Percentiles rank a stretch among this genome's conserved stretches.
Conservation (phyloP, 768 basidiomycete species). For the Hysterangium stoloniferum region DNA sequence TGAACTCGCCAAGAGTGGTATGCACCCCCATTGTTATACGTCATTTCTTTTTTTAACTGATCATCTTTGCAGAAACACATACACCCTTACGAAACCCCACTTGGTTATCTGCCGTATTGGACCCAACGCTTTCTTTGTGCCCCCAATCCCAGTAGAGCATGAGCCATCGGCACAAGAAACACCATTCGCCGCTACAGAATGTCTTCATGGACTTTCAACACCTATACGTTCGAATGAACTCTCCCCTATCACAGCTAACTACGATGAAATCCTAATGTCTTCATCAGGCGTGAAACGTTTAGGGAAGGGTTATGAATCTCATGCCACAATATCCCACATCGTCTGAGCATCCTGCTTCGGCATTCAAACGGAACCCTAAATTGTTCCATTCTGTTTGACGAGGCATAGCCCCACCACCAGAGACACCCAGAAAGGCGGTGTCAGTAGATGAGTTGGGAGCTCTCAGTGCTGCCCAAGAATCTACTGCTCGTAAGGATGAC, state of each 20-base stretch:
- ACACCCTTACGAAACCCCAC: conserved; percentile 29
- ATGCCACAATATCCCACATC: conserved; percentile 37
- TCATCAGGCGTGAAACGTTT: conserved; percentile 73
- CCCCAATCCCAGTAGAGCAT: conserved; percentile 26
- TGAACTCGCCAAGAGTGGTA: conserved; percentile 41
- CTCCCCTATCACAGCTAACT: conserved; percentile 42
- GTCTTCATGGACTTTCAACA: conserved; percentile 59
- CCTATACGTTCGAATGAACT: conserved; percentile 39
- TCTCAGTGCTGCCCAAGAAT: conserved; percentile 32
- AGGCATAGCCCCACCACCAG: background rate
- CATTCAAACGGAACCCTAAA: conserved; percentile 5
- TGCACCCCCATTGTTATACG: background rate
- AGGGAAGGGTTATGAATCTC: conserved; percentile 77
- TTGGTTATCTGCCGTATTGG: conserved; percentile 59
- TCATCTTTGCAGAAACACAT: conserved; percentile 15
- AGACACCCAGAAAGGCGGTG: conserved; percentile 7
- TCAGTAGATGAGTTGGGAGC: conserved; percentile 14
- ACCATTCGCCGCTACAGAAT: conserved; percentile 23
- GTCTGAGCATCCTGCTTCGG: conserved; percentile 11
- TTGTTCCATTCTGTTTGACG: conserved; percentile 9
- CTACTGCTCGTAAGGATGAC: conserved; percentile 40
- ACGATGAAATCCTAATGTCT: conserved; percentile 78
- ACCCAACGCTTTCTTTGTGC: conserved; percentile 62
- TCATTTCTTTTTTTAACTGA: background rate
- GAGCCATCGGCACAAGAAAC: conserved; percentile 31